Evolutionary conservation across 805 yeast species (phyloP).

Genomic region (Hyphopichia homilentoma): DNA sequence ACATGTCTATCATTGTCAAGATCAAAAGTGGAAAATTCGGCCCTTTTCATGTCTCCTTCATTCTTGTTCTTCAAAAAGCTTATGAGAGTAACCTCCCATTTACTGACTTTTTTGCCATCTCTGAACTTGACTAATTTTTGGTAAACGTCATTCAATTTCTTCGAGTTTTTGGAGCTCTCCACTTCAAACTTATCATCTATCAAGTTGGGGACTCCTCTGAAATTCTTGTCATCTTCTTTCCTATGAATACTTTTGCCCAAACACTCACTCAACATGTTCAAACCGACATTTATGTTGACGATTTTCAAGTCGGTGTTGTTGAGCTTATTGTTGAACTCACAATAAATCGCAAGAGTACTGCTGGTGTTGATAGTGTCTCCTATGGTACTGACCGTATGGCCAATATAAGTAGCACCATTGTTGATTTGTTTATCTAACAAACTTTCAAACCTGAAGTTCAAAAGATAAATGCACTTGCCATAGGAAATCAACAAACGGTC

Average conservation of each 20-base stretch:
- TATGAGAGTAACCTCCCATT: conserved; percentile 24
- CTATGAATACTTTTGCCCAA: conserved; percentile 55
- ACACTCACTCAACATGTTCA: conserved; percentile 64
- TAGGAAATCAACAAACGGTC: conserved; percentile 45
- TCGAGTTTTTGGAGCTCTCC: conserved; percentile 11
- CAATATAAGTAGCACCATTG: conserved; percentile 23
- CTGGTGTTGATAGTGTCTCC: conserved; percentile 42
- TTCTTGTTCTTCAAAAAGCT: conserved; percentile 28
- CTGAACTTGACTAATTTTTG: conserved; percentile 17
- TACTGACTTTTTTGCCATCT: conserved; percentile 13
- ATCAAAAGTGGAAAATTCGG: conserved; percentile 47
- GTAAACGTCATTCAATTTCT: conserved; percentile 21
- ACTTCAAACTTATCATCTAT: conserved; percentile 16
- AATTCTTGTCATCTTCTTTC: conserved; percentile 4
- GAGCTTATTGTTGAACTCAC: conserved; percentile 39
- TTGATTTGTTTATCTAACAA: conserved; percentile 24
- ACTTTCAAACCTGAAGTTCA: conserved; percentile 44
- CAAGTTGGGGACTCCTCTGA: conserved; percentile 25
- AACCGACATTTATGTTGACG: conserved; percentile 56
- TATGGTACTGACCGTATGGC: conserved; percentile 30
- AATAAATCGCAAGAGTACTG: conserved; percentile 39
- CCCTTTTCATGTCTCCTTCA: conserved; percentile 18
- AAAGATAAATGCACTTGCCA: conserved; percentile 35
- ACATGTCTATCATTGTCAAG: conserved; percentile 64
- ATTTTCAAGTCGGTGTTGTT: conserved; percentile 42